Percentiles rank a stretch among this genome's conserved stretches.
Conservation (phyloP, 2,329 filamentous ascomycete genomes). For the Aspergillus ochraceus region DNA sequence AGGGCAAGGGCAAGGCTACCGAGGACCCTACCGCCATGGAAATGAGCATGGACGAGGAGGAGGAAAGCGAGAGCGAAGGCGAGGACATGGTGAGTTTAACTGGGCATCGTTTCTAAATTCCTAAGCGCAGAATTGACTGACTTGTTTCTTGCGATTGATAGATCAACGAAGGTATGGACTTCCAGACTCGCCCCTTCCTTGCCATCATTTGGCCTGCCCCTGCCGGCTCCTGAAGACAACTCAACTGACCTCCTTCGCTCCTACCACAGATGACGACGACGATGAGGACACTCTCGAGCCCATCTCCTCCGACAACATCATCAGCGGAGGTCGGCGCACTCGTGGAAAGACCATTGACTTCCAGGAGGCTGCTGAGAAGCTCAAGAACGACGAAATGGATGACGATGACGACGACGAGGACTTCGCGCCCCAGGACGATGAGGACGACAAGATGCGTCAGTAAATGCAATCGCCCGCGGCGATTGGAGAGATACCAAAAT, state of each 20-base stretch:
- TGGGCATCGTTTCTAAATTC: not conserved
- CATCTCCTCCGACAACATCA: conserved; percentile 88
- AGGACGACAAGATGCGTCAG: conserved; percentile 44
- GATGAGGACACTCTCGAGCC: conserved; percentile 80
- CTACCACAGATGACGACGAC: conserved; percentile 60
- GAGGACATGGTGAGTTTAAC: conserved; percentile 29
- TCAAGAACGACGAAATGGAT: conserved; percentile 65
- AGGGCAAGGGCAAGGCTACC: conserved; percentile 81
- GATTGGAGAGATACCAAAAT: conserved; percentile 9
- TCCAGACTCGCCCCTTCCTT: not conserved
- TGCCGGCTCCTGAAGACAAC: not conserved
- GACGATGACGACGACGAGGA: conserved; percentile 55
- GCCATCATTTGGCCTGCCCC: not conserved
- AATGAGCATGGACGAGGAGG: conserved; percentile 72
- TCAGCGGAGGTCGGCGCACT: conserved; percentile 75
- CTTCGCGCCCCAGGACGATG: conserved; percentile 34
- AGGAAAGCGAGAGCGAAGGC: conserved; percentile 62
- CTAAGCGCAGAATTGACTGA: not conserved
- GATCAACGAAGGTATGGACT: conserved; percentile 6
- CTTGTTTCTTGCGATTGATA: not conserved
- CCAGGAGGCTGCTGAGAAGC: conserved; percentile 81
- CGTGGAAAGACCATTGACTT: conserved; percentile 92
- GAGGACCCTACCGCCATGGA: conserved; percentile 55
- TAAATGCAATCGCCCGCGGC: conserved; percentile 18
- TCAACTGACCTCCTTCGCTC: conserved; percentile 16